phyloP scores from a whole-genome alignment of 805 yeast species.

The Suhomyces xylopsoci region DNA sequence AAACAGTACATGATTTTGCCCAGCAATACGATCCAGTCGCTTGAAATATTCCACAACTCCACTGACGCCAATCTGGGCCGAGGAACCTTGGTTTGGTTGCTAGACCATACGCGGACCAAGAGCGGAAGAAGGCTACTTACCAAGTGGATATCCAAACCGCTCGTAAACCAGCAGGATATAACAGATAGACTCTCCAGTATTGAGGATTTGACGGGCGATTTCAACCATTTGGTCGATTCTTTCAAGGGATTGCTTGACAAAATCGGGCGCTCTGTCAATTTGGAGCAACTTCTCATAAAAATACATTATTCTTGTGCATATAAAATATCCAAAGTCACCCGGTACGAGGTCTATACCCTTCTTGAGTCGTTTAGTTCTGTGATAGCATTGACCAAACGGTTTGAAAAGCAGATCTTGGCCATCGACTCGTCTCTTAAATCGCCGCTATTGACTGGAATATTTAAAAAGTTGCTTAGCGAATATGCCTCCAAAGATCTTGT shows the following conservation, averaged over 20 bases:
- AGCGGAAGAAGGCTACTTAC: conserved; percentile 69
- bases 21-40: conserved; percentile 60
- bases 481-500: conserved; percentile 29
- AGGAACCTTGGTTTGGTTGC: conserved; percentile 77
- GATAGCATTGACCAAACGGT: conserved; percentile 22
- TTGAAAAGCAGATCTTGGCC: conserved; percentile 36
- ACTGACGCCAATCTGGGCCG: conserved; percentile 48
- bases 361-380: conserved; percentile 29
- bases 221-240: conserved; percentile 33
- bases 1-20: conserved; percentile 54
- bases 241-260: conserved; percentile 24
- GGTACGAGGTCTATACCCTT: conserved; percentile 32
- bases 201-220: conserved; percentile 25
- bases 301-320: conserved; percentile 36
- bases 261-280: conserved; percentile 27
- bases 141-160: conserved; percentile 76
- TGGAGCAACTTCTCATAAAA: conserved; percentile 36
- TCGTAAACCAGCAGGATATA: conserved; percentile 52
- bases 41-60: conserved; percentile 71
- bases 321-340: conserved; percentile 22
- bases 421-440: conserved; percentile 31
- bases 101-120: conserved; percentile 76
- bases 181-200: conserved; percentile 61
- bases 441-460: conserved; percentile 32
- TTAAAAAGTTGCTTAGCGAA: conserved; percentile 34